A percentile compares a stretch with the other conserved stretches of the same genome.
These are phyloP conservation scores for Magnaporthales sp. DNA, from an alignment of 2,329 filamentous ascomycete genomes.

Conservation along the genomic window DNA sequence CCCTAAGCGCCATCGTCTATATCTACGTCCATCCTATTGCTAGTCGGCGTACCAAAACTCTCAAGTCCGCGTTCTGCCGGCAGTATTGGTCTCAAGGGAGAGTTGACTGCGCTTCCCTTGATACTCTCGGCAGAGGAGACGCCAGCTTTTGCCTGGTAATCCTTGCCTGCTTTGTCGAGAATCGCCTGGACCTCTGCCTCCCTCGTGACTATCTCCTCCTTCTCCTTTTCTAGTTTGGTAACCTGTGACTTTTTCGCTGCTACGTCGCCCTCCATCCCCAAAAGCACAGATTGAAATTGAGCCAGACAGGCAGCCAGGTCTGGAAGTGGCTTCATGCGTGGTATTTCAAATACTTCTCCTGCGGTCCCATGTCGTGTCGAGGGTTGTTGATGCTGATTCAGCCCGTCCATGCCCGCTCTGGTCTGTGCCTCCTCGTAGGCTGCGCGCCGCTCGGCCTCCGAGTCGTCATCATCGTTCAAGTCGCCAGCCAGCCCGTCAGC, in stretches of 20 bases:
- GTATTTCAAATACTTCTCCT: slow-evolving; percentile 24
- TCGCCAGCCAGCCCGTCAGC: slow-evolving; percentile 52
- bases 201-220: slow-evolving; percentile 54
- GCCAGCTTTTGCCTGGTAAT: slow-evolving; percentile 38
- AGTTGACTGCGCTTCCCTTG: slow-evolving; percentile 14
- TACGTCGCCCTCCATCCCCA: slow-evolving; percentile 54
- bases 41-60: slow-evolving; percentile 36
- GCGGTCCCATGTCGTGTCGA: slow-evolving; percentile 18
- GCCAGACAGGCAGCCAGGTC: slow-evolving; percentile 60
- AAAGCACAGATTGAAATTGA: slow-evolving; percentile 51
- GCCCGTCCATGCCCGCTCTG: slow-evolving; percentile 72
- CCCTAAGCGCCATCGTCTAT: slow-evolving; percentile 13
- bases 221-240: slow-evolving; percentile 59
- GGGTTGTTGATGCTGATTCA: slow-evolving; percentile 35
- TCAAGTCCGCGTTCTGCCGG: slow-evolving; percentile 33
- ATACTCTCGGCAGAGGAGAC: not conserved
- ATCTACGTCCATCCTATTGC: slow-evolving; percentile 17
- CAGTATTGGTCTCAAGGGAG: slow-evolving; percentile 18
- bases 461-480: slow-evolving; percentile 58
- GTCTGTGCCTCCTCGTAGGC: slow-evolving; percentile 87
- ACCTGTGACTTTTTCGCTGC: slow-evolving; percentile 53
- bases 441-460: slow-evolving; percentile 60
- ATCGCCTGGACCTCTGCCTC: slow-evolving; percentile 75
- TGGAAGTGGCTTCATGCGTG: slow-evolving; percentile 71
- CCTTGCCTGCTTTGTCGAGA: slow-evolving; percentile 70